Conservation (phyloP, 306 rosid genomes). For the Medicago ruthenica region DNA sequence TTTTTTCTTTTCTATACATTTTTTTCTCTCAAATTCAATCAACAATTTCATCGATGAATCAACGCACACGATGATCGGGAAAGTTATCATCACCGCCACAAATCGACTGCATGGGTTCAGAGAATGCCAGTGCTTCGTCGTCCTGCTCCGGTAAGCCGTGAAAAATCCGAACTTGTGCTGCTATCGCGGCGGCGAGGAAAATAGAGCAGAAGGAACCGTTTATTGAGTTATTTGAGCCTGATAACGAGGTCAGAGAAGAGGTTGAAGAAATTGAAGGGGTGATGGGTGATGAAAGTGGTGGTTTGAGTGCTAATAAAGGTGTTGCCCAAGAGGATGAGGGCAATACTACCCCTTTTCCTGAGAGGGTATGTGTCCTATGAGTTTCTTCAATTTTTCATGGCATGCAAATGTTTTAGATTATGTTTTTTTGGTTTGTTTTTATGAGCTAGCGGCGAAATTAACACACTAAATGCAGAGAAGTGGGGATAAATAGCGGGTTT, state of each 20-base stretch:
- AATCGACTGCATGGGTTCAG: conserved; percentile 80
- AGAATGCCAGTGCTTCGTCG: conserved; percentile 95
- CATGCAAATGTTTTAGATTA: neutral
- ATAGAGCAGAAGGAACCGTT: conserved; percentile 49
- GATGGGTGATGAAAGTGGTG: conserved; percentile 93
- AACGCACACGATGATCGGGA: conserved; percentile 67
- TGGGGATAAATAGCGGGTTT: no score
- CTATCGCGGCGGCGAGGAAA: conserved; percentile 65
- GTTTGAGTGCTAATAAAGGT: conserved; percentile 85
- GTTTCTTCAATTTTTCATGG: neutral
- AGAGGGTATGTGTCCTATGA: conserved; percentile 55
- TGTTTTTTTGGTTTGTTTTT: no score
- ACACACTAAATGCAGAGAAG: no score
- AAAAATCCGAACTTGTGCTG: conserved; percentile 65
- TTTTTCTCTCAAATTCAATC: neutral
- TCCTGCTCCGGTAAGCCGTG: conserved; percentile 68
- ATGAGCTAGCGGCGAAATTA: no score
- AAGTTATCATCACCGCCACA: conserved; percentile 39
- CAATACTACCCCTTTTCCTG: conserved; percentile 86
- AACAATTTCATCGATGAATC: conserved; percentile 50
- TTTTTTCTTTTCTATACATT: neutral
- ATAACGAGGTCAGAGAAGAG: conserved; percentile 47
- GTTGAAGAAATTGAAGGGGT: conserved; percentile 42
- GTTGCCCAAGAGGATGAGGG: conserved; percentile 82
- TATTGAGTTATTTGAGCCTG: conserved; percentile 64